Evolutionary conservation across 345 rosid species (phyloP).

Genomic region (Brassica carinata): DNA sequence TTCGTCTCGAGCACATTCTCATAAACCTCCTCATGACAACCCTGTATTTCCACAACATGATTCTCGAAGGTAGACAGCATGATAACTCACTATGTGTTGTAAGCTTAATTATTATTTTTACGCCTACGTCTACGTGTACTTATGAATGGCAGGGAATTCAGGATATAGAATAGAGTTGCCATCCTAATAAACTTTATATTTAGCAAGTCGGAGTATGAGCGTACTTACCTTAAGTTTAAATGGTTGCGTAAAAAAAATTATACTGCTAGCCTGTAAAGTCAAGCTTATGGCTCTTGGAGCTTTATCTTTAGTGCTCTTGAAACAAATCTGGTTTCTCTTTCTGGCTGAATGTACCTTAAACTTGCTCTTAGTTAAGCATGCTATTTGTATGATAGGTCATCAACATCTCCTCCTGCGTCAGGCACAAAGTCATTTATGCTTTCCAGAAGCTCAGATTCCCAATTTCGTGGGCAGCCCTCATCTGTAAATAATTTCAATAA

Average conservation of each 20-base stretch:
- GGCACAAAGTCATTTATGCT: slow-evolving; percentile 30
- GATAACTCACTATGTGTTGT: slow-evolving; percentile 9
- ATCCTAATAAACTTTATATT: slow-evolving; percentile 12
- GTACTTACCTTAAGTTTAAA: slow-evolving; percentile 5
- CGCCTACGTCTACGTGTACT: not conserved
- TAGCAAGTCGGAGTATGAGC: slow-evolving; percentile 4
- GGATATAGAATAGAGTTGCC: slow-evolving; percentile 9
- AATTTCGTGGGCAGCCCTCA: slow-evolving; percentile 43
- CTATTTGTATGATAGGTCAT: slow-evolving; percentile 38
- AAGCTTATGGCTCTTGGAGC: slow-evolving; percentile 25
- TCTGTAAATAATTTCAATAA: slow-evolving; percentile 41
- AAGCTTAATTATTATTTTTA: slow-evolving; percentile 12
- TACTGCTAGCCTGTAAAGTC: slow-evolving; percentile 23
- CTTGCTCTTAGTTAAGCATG: slow-evolving; percentile 15
- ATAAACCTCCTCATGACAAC: slow-evolving; percentile 42
- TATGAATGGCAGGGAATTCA: slow-evolving; percentile 19
- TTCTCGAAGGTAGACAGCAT: slow-evolving; percentile 52
- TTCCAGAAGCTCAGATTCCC: slow-evolving; percentile 51
- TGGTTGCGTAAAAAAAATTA: not conserved
- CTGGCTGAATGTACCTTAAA: slow-evolving; percentile 22
- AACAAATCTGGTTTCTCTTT: slow-evolving; percentile 16
- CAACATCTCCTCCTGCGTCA: slow-evolving; percentile 36
- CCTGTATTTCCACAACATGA: slow-evolving; percentile 41
- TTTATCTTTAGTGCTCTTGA: slow-evolving; percentile 15
- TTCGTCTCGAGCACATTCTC: slow-evolving; percentile 40